These are phyloP conservation scores for Leptomonas pyrrhocoris DNA, from an alignment of 208 protist genomes.

Conservation along the genomic window DNA sequence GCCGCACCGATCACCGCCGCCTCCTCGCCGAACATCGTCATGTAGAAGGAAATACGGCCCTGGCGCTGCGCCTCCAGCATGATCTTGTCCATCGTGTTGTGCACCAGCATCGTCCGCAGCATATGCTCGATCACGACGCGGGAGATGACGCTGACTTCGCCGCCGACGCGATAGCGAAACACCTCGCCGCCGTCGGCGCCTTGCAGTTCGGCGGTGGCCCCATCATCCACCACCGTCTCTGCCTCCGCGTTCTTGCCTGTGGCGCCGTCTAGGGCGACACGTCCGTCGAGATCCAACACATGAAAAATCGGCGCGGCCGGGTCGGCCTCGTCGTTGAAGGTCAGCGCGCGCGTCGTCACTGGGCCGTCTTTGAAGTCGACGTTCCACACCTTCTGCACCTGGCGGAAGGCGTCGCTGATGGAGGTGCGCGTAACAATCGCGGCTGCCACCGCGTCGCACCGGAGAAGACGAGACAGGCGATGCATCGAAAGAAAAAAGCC, in stretches of 20 bases:
- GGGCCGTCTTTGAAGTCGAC: slow-evolving; percentile 56
- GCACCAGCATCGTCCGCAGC: slow-evolving; percentile 92
- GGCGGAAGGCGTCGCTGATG: slow-evolving; percentile 44
- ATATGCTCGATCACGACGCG: slow-evolving; percentile 68
- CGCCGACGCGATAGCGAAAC: slow-evolving; percentile 28
- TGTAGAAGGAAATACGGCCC: slow-evolving; percentile 97
- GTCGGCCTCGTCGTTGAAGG: slow-evolving; percentile 44
- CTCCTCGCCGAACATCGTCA: slow-evolving; percentile 97
- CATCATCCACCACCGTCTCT: slow-evolving; percentile 2
- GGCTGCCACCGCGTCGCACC: slow-evolving; percentile 31
- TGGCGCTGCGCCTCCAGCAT: slow-evolving; percentile 94
- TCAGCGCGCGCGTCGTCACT: slow-evolving; percentile 49
- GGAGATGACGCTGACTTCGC: slow-evolving; percentile 29
- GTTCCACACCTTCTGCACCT: slow-evolving; percentile 70
- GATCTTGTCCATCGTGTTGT: slow-evolving; percentile 93
- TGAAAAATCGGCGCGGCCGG: slow-evolving; percentile 63
- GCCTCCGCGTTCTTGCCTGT: slow-evolving; percentile 8
- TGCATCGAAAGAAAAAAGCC: slow-evolving; percentile 24
- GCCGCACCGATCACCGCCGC: slow-evolving; percentile 90
- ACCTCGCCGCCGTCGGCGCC: slow-evolving; percentile 26
- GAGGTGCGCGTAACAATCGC: slow-evolving; percentile 20
- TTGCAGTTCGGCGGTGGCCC: slow-evolving; percentile 1
- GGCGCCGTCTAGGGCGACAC: slow-evolving; percentile 22
- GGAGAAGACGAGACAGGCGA: slow-evolving; percentile 15
- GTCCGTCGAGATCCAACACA: slow-evolving; percentile 64